phyloP scores from a whole-genome alignment of 2,329 filamentous ascomycete genomes.

The Alternaria burnsii region DNA sequence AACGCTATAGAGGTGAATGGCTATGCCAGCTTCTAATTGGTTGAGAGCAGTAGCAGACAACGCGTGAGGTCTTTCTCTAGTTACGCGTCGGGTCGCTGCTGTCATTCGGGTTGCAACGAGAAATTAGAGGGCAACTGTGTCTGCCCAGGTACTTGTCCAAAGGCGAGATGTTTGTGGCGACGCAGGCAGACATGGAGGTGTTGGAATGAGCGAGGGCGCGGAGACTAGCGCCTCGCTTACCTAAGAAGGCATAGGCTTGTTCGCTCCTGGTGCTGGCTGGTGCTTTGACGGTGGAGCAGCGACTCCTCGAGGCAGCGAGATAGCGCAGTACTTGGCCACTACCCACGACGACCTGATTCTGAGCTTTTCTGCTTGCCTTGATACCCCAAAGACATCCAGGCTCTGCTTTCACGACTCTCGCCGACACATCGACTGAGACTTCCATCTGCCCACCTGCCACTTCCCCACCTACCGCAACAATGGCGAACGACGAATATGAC shows the following conservation, averaged over 20 bases:
- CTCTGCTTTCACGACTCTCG: background rate
- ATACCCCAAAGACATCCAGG: conserved; percentile 1
- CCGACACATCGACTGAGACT: background rate
- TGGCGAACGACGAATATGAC: conserved; percentile 99
- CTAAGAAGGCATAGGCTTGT: conserved; percentile 13
- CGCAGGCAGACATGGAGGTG: conserved; percentile 3
- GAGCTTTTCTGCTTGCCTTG: conserved; percentile 4
- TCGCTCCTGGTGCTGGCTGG: conserved; percentile 15
- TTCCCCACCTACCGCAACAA: conserved; percentile 57
- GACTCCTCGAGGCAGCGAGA: conserved; percentile 22
- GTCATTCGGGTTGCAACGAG: background rate
- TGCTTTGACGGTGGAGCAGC: conserved; percentile 18
- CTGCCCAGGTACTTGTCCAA: background rate
- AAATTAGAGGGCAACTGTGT: background rate
- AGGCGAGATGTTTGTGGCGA: background rate
- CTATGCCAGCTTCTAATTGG: conserved; percentile 24
- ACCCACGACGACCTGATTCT: conserved; percentile 10
- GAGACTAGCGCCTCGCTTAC: conserved; percentile 17
- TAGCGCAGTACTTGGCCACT: conserved; percentile 18
- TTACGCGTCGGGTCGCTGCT: background rate
- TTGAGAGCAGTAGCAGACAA: background rate
- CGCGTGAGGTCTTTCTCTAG: background rate
- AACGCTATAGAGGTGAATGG: background rate
- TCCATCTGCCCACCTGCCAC: conserved; percentile 13
- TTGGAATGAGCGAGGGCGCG: background rate